These are phyloP conservation scores for Penicillium manginii DNA, from an alignment of 495 filamentous ascomycete species.

Conservation along the genomic window DNA sequence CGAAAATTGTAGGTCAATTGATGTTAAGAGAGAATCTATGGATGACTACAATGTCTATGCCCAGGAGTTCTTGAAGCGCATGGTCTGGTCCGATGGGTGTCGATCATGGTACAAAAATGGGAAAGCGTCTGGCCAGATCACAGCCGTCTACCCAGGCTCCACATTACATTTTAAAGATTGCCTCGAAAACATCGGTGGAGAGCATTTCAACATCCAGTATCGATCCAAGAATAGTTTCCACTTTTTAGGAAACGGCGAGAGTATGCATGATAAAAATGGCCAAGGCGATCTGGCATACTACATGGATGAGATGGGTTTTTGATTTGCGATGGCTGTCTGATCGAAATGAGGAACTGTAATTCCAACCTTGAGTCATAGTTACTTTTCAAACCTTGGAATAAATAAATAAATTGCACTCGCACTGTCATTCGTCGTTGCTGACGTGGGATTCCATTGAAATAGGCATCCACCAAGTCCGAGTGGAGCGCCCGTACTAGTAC, in stretches of 20 bases:
- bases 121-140: constrained; percentile 10
- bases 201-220: constrained; percentile 54
- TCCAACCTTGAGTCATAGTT: too few species aligned
- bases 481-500: too few species aligned
- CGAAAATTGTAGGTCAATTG: constrained; percentile 3
- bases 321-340: neutral
- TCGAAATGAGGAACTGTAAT: too few species aligned
- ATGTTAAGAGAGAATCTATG: constrained; percentile 10
- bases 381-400: too few species aligned
- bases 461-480: too few species aligned
- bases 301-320: neutral
- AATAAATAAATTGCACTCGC: too few species aligned
- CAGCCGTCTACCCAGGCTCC: constrained; percentile 9
- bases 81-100: constrained; percentile 11
- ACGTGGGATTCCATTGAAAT: too few species aligned
- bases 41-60: constrained; percentile 11
- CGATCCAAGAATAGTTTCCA: constrained; percentile 47
- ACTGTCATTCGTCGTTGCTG: too few species aligned
- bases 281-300: constrained; percentile 10
- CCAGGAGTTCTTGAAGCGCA: constrained; percentile 12
- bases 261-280: constrained; percentile 11
- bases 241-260: constrained; percentile 50
- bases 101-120: constrained; percentile 16
- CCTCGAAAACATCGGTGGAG: constrained; percentile 28
- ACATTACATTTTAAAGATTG: constrained; percentile 4